Conservation (phyloP, 805 yeast species). For the Hanseniaspora taiwanica region DNA sequence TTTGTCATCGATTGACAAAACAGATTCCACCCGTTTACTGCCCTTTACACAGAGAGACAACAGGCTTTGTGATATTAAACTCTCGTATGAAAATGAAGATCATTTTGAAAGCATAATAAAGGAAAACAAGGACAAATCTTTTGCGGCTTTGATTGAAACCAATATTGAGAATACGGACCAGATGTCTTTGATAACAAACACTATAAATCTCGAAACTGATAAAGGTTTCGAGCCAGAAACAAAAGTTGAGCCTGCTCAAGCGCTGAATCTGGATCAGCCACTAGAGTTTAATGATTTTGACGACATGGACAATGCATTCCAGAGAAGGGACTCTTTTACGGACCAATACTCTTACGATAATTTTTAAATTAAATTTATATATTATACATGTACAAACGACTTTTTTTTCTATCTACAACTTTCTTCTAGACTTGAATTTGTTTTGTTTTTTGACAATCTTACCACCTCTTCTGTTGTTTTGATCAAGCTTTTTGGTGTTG, state of each 20-base stretch:
- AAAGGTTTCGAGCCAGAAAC: neutral
- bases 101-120: slow-evolving; percentile 4
- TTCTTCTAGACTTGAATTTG: slow-evolving; percentile 19
- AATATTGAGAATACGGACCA: neutral
- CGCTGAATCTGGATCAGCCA: slow-evolving; percentile 1
- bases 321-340: slow-evolving; percentile 19
- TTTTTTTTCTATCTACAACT: slow-evolving; percentile 6
- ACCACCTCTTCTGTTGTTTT: slow-evolving; percentile 14
- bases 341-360: slow-evolving; percentile 13
- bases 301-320: slow-evolving; percentile 22
- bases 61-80: slow-evolving; percentile 17
- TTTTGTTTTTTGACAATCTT: slow-evolving; percentile 19
- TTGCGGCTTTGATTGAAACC: neutral
- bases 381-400: neutral
- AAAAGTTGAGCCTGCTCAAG: neutral
- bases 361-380: slow-evolving; percentile 3
- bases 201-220: neutral
- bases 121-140: slow-evolving; percentile 1
- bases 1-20: neutral
- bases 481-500: slow-evolving; percentile 19
- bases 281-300: slow-evolving; percentile 18
- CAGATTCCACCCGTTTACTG: slow-evolving; percentile 3
- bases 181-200: no score
- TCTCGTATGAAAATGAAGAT: slow-evolving; percentile 18
- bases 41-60: slow-evolving; percentile 24